Conservation (phyloP, 768 basidiomycete genomes). For the Lactarius psammicola region DNA sequence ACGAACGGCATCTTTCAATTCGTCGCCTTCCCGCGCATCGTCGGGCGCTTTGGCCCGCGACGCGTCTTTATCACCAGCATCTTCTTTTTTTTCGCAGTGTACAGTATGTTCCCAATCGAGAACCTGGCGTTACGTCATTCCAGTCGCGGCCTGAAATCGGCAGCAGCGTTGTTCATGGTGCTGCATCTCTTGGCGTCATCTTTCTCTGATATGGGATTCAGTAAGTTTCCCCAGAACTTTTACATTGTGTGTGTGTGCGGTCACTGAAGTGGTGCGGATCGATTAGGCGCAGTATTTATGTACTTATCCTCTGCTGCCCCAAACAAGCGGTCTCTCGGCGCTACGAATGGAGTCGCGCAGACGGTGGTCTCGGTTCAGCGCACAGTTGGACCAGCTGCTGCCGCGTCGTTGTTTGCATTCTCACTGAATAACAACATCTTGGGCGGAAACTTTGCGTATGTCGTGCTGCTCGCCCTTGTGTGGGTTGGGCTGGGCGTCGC, state of each 20-base stretch:
- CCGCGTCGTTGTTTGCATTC: conserved; percentile 64
- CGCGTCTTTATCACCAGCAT: conserved; percentile 34
- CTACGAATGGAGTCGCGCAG: conserved; percentile 58
- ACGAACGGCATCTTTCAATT: conserved; percentile 41
- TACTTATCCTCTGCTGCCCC: conserved; percentile 65
- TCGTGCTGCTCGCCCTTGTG: neutral
- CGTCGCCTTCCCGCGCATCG: conserved; percentile 39
- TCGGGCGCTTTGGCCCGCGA: conserved; percentile 40
- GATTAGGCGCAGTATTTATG: conserved; percentile 63
- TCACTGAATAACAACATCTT: conserved; percentile 49
- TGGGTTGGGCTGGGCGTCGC: neutral
- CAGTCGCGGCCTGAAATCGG: neutral
- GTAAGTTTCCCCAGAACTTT: neutral
- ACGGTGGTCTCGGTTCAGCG: conserved; percentile 40
- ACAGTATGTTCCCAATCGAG: conserved; percentile 34
- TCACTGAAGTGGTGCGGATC: conserved; percentile 23
- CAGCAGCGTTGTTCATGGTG: neutral
- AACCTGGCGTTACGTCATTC: conserved; percentile 11
- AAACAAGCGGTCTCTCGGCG: conserved; percentile 61
- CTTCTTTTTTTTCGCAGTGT: conserved; percentile 30
- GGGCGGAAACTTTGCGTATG: conserved; percentile 39
- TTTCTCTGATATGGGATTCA: conserved; percentile 17
- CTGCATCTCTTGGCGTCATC: conserved; percentile 10
- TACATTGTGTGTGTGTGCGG: neutral
- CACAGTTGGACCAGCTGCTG: conserved; percentile 52